These are phyloP conservation scores for Hypoxylon sp. DNA, from an alignment of 2,329 filamentous ascomycete genomes.

Conservation along the genomic window DNA sequence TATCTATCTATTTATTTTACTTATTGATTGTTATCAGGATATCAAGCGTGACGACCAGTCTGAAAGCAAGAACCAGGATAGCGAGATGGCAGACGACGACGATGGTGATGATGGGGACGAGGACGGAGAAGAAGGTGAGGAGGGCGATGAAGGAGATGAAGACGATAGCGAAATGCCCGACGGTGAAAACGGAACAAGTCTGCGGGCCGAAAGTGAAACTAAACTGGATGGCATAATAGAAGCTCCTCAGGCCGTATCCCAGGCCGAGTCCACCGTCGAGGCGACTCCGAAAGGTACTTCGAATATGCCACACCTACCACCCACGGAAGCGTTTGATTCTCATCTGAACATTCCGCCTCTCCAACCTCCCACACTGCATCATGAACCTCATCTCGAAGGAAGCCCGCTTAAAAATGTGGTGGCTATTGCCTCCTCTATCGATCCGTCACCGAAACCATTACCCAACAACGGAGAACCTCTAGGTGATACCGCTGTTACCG, in stretches of 20 bases:
- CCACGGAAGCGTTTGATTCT: constrained; percentile 27
- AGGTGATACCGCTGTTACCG: neutral
- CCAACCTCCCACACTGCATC: constrained; percentile 39
- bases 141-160: constrained; percentile 56
- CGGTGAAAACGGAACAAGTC: constrained; percentile 53
- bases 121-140: constrained; percentile 57
- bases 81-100: constrained; percentile 63
- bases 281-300: constrained; percentile 36
- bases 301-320: neutral
- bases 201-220: constrained; percentile 45
- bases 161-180: constrained; percentile 54
- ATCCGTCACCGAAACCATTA: constrained; percentile 42
- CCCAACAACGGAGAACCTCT: constrained; percentile 17
- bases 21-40: constrained; percentile 45
- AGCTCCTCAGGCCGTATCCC: constrained; percentile 43
- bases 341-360: constrained; percentile 47
- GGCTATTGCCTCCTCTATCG: constrained; percentile 54
- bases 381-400: constrained; percentile 53
- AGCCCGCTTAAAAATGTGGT: constrained; percentile 64
- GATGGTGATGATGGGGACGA: constrained; percentile 59
- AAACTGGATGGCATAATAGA: constrained; percentile 47
- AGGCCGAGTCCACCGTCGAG: constrained; percentile 35
- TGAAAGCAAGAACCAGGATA: constrained; percentile 57
- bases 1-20: neutral
- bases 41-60: constrained; percentile 55